Conservation (phyloP, 306 rosid genomes). For the Biancaea sappan region DNA sequence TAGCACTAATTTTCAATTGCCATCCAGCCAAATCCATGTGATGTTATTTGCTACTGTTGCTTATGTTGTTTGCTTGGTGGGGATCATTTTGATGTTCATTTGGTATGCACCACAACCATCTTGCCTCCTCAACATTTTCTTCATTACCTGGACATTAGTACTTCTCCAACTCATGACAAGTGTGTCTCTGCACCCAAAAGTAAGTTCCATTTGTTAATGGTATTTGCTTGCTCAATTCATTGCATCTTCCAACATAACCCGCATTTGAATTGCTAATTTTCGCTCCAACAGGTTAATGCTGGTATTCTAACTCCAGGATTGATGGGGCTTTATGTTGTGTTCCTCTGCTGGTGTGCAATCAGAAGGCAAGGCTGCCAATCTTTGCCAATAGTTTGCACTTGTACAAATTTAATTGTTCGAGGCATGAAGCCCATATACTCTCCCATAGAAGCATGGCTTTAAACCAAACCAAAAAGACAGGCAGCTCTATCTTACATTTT, state of each 20-base stretch:
- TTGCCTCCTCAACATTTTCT: slow-evolving; percentile 92
- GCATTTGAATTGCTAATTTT: neutral
- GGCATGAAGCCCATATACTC: neutral
- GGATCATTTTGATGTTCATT: slow-evolving; percentile 83
- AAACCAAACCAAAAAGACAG: neutral
- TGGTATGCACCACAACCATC: slow-evolving; percentile 90
- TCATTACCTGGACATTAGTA: slow-evolving; percentile 89
- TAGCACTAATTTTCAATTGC: neutral
- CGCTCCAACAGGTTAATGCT: slow-evolving; percentile 67
- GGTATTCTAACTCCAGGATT: slow-evolving; percentile 87
- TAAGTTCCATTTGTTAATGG: slow-evolving; percentile 32
- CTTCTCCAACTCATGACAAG: slow-evolving; percentile 93
- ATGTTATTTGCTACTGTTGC: slow-evolving; percentile 69
- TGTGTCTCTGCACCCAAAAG: slow-evolving; percentile 92
- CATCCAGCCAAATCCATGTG: slow-evolving; percentile 80
- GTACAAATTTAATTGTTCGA: neutral
- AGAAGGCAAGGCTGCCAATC: slow-evolving; percentile 61
- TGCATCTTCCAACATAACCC: slow-evolving; percentile 15
- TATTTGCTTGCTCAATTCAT: slow-evolving; percentile 9
- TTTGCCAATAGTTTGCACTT: slow-evolving; percentile 11
- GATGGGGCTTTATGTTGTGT: slow-evolving; percentile 96
- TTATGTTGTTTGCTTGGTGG: slow-evolving; percentile 74
- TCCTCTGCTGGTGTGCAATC: slow-evolving; percentile 97
- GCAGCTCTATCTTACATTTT: neutral
- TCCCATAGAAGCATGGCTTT: slow-evolving; percentile 8